A percentile compares a stretch with the other conserved stretches of the same genome.
Conservation (phyloP, 306 rosid species). For the Malus sylvestris region DNA sequence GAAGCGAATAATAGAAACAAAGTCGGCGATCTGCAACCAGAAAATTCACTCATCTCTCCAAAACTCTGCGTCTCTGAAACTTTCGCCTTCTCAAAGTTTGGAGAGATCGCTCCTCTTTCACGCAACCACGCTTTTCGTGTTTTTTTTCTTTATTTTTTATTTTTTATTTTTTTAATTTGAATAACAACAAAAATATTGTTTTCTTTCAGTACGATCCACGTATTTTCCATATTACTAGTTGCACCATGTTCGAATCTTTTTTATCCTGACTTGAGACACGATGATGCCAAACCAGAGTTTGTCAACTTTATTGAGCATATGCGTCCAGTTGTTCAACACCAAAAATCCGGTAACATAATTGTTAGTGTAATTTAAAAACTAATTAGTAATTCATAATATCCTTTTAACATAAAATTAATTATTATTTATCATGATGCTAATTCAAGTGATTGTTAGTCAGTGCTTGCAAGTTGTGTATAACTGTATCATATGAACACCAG, state of each 20-base stretch:
- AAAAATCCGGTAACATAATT: too few species aligned
- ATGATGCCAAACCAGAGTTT: too few species aligned
- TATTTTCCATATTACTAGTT: background rate
- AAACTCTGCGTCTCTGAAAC: background rate
- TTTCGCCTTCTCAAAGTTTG: background rate
- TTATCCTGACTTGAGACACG: too few species aligned
- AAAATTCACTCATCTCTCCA: conserved; percentile 35
- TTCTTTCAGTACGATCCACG: background rate
- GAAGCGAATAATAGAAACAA: conserved; percentile 25
- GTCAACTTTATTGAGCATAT: too few species aligned
- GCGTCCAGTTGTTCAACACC: too few species aligned
- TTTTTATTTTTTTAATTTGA: background rate
- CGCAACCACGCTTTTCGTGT: background rate
- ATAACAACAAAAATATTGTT: background rate
- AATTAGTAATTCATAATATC: too few species aligned
- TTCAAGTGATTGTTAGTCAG: too few species aligned
- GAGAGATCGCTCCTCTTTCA: conserved; percentile 9
- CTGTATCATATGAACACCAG: too few species aligned
- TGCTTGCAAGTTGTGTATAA: too few species aligned
- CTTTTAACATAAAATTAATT: too few species aligned
- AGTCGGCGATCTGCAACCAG: conserved; percentile 26
- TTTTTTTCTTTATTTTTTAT: background rate
- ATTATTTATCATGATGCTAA: too few species aligned
- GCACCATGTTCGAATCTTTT: background rate
- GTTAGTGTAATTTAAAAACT: too few species aligned